phyloP scores from a whole-genome alignment of 2,329 filamentous ascomycete species.

The Teratosphaeria gauchensis region DNA sequence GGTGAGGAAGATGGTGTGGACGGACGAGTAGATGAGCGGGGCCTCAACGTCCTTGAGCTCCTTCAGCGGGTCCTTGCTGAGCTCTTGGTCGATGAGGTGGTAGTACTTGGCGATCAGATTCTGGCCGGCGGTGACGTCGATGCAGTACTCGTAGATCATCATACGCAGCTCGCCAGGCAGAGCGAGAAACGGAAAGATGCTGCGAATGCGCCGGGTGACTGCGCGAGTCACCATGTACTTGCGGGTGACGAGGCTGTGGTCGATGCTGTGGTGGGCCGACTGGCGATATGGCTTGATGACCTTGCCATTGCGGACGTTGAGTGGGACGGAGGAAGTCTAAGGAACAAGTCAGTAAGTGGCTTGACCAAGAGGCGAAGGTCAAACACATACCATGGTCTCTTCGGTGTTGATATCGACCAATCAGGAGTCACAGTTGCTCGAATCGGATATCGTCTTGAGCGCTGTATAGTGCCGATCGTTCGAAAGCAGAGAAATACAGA shows the following conservation, averaged over 20 bases:
- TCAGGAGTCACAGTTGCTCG: not conserved
- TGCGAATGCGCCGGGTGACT: conserved; percentile 9
- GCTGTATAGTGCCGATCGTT: not conserved
- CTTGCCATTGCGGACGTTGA: conserved; percentile 1
- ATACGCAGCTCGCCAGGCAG: conserved; percentile 20
- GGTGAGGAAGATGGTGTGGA: conserved; percentile 25
- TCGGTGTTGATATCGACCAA: not conserved
- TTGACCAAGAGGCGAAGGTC: not conserved
- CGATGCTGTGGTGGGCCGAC: not conserved
- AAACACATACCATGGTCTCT: not conserved
- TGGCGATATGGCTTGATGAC: not conserved
- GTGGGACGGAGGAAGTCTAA: not conserved
- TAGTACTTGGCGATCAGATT: conserved; percentile 14
- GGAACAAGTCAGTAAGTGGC: not conserved
- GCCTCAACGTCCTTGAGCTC: conserved; percentile 1
- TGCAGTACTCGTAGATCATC: conserved; percentile 15
- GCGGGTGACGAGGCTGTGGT: conserved; percentile 1
- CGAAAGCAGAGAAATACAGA: not conserved
- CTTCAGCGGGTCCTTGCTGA: not conserved
- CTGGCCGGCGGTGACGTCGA: conserved; percentile 10
- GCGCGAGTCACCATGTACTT: conserved; percentile 12
- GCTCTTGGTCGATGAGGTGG: conserved; percentile 6
- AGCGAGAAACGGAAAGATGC: conserved; percentile 18
- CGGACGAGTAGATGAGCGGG: conserved; percentile 8
- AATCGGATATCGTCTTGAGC: not conserved